These are phyloP conservation scores for Hyphodiscus sp. DNA, from an alignment of 2,329 filamentous ascomycete genomes.

Conservation along the genomic window DNA sequence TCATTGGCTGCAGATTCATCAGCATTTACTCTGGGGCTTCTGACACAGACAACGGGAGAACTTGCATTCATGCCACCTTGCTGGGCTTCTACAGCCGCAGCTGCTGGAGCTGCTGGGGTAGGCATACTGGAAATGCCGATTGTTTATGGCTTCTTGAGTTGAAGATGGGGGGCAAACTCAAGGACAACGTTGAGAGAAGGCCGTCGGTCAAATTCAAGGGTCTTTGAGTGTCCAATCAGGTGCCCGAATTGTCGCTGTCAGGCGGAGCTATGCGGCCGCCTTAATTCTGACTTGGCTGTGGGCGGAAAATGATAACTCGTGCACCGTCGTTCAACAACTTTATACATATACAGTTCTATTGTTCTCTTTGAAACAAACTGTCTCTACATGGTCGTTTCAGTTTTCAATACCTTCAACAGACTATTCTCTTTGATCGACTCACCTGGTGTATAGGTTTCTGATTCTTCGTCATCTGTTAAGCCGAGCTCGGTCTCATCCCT, in stretches of 20 bases:
- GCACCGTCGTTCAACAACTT: neutral
- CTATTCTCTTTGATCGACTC: neutral
- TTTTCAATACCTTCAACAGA: neutral
- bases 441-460: too few relatives aligned
- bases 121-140: conserved; percentile 25
- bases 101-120: conserved; percentile 26
- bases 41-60: neutral
- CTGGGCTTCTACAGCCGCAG: conserved; percentile 25
- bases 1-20: conserved; percentile 21
- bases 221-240: neutral
- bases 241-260: neutral
- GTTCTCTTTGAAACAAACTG: neutral
- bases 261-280: neutral
- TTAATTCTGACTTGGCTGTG: neutral
- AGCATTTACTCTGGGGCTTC: conserved; percentile 4
- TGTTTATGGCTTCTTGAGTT: neutral
- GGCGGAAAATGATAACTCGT: neutral
- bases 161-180: conserved; percentile 13
- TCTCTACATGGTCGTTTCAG: neutral
- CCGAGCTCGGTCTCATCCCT: neutral
- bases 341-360: neutral
- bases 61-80: conserved; percentile 29
- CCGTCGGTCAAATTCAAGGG: neutral
- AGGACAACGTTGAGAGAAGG: neutral
- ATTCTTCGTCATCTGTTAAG: too few relatives aligned